phyloP scores from a whole-genome alignment of 2,329 filamentous ascomycete species.

The Aspergillus udagawae region DNA sequence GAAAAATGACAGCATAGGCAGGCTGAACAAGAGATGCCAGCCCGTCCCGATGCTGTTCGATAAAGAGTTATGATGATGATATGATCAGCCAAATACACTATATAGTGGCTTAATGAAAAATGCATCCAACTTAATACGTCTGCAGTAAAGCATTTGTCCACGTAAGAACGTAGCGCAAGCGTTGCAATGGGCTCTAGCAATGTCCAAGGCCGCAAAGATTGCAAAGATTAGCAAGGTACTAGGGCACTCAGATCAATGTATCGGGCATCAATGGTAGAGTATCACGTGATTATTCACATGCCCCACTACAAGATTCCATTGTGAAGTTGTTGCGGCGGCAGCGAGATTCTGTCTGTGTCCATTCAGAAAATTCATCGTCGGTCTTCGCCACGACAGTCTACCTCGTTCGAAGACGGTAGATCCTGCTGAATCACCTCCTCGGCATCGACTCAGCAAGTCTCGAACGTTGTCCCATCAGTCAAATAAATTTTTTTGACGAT shows the following conservation, averaged over 20 bases:
- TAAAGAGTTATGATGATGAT: constrained; percentile 24
- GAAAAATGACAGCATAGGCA: constrained; percentile 6
- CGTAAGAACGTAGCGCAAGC: background rate
- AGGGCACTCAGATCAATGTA: background rate
- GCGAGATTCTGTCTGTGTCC: background rate
- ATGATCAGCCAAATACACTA: constrained; percentile 17
- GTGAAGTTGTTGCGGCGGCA: background rate
- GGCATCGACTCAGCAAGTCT: background rate
- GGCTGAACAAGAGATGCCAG: constrained; percentile 4
- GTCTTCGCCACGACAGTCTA: constrained; percentile 1
- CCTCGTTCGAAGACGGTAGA: background rate
- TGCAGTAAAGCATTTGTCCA: background rate
- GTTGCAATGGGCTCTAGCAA: too few species aligned
- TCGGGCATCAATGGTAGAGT: constrained; percentile 11
- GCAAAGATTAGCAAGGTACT: background rate
- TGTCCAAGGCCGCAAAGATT: background rate
- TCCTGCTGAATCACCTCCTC: background rate
- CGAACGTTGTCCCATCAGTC: constrained; percentile 1
- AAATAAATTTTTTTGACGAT: constrained; percentile 10
- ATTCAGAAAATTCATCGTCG: background rate
- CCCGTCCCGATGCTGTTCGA: constrained; percentile 5
- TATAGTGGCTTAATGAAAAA: constrained; percentile 22
- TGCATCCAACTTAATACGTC: background rate
- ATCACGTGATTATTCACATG: constrained; percentile 16
- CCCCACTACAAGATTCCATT: constrained; percentile 14